Conservation (phyloP, 2,329 filamentous ascomycete species). For the Parastagonospora avenae region DNA sequence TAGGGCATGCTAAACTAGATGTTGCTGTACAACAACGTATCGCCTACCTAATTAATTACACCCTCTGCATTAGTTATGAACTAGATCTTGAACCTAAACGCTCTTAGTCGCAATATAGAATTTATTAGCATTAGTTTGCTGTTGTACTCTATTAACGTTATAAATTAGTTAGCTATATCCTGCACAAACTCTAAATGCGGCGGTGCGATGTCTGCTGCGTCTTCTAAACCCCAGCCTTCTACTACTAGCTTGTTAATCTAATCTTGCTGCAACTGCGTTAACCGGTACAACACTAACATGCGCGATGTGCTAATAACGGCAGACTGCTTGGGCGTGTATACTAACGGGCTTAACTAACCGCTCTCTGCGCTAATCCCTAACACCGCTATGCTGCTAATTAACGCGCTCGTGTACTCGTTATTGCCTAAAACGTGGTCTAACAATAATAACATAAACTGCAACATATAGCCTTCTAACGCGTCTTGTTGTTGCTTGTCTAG, state of each 20-base stretch:
- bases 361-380: conserved; percentile 4
- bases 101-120: conserved; percentile 1
- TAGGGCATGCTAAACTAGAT: conserved; percentile 17
- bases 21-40: conserved; percentile 11
- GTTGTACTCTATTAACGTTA: conserved; percentile 1
- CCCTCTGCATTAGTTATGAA: conserved; percentile 4
- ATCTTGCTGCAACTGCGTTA: not conserved
- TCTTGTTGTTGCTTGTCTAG: not conserved
- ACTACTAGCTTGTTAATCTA: not conserved
- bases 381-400: conserved; percentile 9
- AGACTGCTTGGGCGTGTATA: conserved; percentile 8
- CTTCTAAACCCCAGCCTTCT: not conserved
- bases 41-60: conserved; percentile 7
- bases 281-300: conserved; percentile 9
- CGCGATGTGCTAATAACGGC: conserved; percentile 4
- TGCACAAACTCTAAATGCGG: conserved; percentile 3
- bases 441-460: conserved; percentile 7
- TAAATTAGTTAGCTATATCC: conserved; percentile 7
- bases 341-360: conserved; percentile 6
- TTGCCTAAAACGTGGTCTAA: conserved; percentile 6
- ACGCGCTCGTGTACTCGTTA: conserved; percentile 11
- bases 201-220: not conserved
- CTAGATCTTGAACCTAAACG: conserved; percentile 11
- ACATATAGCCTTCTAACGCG: conserved; percentile 5
- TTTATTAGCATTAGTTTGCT: conserved; percentile 4